phyloP scores from a whole-genome alignment of 148 eudicot genomes.

The Rhododendron simsii region DNA sequence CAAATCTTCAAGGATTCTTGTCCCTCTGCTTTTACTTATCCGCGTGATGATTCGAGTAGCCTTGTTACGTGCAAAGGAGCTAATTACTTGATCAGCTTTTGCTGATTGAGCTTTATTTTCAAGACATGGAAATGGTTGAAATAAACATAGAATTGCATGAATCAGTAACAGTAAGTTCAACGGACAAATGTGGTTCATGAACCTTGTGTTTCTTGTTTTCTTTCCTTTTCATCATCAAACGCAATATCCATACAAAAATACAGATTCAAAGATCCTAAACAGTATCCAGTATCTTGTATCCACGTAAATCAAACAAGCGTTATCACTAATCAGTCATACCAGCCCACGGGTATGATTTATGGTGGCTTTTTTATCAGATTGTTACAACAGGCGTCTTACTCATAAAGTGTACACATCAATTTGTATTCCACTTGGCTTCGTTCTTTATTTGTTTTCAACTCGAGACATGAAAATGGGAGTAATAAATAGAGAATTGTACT shows the following conservation, averaged over 20 bases:
- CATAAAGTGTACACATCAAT: too few relatives aligned
- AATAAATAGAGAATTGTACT: too few relatives aligned
- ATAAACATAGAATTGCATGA: background rate
- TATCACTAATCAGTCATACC: background rate
- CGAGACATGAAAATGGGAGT: too few relatives aligned
- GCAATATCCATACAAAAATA: too few relatives aligned
- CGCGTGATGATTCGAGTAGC: conserved; percentile 31
- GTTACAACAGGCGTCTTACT: too few relatives aligned
- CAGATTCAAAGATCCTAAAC: too few relatives aligned
- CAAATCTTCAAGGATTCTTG: conserved; percentile 27
- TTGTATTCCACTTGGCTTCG: too few relatives aligned
- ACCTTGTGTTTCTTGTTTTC: background rate
- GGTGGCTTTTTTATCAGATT: too few relatives aligned
- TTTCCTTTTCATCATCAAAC: background rate
- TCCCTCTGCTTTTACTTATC: conserved; percentile 25
- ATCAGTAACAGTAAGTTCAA: background rate
- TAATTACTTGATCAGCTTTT: conserved; percentile 30
- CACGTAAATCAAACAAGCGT: background rate
- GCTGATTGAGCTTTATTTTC: background rate
- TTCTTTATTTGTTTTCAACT: too few relatives aligned
- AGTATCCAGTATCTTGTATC: too few relatives aligned
- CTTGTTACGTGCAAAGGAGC: conserved; percentile 27
- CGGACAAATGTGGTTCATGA: background rate
- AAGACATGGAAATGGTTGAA: background rate
- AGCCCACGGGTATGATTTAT: too few relatives aligned